Evolutionary conservation across 257 asterid genomes (phyloP).

Genomic region (Thymus quinquecostatus): DNA sequence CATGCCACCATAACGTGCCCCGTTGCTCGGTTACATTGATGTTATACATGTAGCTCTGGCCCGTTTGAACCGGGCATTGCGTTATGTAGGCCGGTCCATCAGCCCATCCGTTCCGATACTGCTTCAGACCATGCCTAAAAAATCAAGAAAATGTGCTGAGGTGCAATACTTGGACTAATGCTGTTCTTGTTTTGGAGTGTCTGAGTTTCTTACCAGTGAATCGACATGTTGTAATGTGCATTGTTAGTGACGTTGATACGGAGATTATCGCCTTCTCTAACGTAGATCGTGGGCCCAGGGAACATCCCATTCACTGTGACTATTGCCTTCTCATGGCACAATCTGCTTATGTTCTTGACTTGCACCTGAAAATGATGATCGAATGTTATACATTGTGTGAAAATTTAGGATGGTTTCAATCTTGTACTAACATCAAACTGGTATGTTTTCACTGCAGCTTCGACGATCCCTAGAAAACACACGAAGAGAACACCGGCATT

Average conservation of each 20-base stretch:
- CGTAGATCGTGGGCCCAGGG: constrained; percentile 46
- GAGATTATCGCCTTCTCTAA: constrained; percentile 59
- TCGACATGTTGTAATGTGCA: constrained; percentile 72
- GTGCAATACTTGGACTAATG: too few relatives aligned
- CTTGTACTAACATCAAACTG: constrained; percentile 54
- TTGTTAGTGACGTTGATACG: constrained; percentile 61
- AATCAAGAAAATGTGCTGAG: not conserved
- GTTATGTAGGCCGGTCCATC: constrained; percentile 63
- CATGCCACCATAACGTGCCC: constrained; percentile 55
- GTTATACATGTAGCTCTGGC: constrained; percentile 52
- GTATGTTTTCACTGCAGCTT: constrained; percentile 59
- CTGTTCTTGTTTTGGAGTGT: not conserved
- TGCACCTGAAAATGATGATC: constrained; percentile 44
- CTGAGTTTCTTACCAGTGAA: constrained; percentile 52
- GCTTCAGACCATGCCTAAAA: constrained; percentile 71
- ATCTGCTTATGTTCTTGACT: constrained; percentile 65
- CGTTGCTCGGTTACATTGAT: constrained; percentile 54
- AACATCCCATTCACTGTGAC: constrained; percentile 66
- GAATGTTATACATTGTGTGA: not conserved
- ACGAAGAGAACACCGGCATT: constrained; percentile 16
- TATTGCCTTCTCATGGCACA: constrained; percentile 67
- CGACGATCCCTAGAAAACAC: constrained; percentile 17
- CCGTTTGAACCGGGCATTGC: constrained; percentile 69
- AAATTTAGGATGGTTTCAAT: too few relatives aligned
- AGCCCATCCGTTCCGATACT: constrained; percentile 56